Conservation (phyloP, 192 early-diverging fungal genomes). For the Phycomyces blakesleeanus region DNA sequence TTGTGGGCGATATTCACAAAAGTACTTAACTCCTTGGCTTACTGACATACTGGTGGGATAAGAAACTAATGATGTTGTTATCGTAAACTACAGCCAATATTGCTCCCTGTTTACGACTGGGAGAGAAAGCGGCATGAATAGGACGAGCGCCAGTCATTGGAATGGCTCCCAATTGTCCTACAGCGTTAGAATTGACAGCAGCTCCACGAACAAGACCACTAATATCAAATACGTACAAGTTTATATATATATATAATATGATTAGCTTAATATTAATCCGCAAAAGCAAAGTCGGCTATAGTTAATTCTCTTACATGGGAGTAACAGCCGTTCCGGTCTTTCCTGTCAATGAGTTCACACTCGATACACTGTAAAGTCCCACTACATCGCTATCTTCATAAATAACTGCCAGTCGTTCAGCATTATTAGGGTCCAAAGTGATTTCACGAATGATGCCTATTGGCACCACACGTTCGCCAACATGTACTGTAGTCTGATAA, state of each 20-base stretch:
- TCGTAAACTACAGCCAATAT: conserved; percentile 29
- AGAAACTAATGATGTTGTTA: conserved; percentile 23
- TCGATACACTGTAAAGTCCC: conserved; percentile 37
- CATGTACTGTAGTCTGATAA: not conserved
- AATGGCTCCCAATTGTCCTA: not conserved
- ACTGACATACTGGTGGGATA: conserved; percentile 12
- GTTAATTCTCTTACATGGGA: conserved; percentile 34
- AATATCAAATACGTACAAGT: not conserved
- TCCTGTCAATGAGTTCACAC: conserved; percentile 24
- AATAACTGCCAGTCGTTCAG: conserved; percentile 48
- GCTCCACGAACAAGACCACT: conserved; percentile 47
- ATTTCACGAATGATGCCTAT: conserved; percentile 46
- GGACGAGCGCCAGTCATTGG: conserved; percentile 8
- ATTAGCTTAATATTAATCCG: not conserved
- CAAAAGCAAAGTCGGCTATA: not conserved
- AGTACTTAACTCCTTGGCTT: no score
- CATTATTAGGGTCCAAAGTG: conserved; percentile 43
- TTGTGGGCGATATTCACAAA: no score
- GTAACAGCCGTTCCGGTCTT: conserved; percentile 30
- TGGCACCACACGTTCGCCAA: not conserved
- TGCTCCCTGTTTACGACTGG: conserved; percentile 13
- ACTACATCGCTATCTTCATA: conserved; percentile 48
- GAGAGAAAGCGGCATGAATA: conserved; percentile 12
- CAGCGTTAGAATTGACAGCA: not conserved
- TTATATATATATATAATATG: not conserved